A percentile compares a stretch with the other conserved stretches of the same genome.
Conservation (phyloP, 768 basidiomycete genomes). For the Boletus vinaceobasis region DNA sequence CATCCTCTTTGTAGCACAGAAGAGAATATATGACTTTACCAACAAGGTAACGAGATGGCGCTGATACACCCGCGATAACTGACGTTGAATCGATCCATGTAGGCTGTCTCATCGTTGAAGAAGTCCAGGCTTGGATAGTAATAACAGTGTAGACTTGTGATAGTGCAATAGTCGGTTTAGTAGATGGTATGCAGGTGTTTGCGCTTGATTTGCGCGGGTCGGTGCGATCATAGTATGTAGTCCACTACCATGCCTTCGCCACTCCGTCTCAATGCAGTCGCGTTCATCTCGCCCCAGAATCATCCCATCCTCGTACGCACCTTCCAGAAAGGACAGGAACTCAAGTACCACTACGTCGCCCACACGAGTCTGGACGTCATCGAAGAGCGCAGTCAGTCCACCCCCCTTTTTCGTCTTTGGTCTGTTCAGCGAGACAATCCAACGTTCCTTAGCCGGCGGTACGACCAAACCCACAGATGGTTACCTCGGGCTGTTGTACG, state of each 20-base stretch:
- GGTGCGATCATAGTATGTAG: no score
- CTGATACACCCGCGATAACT: background rate
- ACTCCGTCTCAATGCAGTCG: conserved; percentile 74
- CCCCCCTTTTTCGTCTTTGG: background rate
- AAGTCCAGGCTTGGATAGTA: conserved; percentile 1
- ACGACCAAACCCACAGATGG: conserved; percentile 67
- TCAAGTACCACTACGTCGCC: conserved; percentile 90
- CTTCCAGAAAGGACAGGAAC: conserved; percentile 56
- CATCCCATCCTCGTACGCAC: conserved; percentile 74
- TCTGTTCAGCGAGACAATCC: no score
- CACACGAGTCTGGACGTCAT: conserved; percentile 89
- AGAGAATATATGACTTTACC: conserved; percentile 72
- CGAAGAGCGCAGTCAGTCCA: conserved; percentile 78
- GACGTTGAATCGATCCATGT: background rate
- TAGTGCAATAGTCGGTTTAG: background rate
- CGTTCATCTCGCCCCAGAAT: conserved; percentile 82
- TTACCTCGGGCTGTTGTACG: conserved; percentile 81
- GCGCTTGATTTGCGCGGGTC: background rate
- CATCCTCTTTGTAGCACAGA: conserved; percentile 88
- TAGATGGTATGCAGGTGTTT: background rate
- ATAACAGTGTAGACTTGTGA: background rate
- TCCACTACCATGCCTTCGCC: conserved; percentile 44
- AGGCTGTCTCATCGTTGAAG: conserved; percentile 16
- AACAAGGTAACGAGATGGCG: conserved; percentile 38
- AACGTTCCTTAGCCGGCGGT: conserved; percentile 23